Evolutionary conservation across 768 basidiomycete species (phyloP).

Genomic region (Suillus subaureus): DNA sequence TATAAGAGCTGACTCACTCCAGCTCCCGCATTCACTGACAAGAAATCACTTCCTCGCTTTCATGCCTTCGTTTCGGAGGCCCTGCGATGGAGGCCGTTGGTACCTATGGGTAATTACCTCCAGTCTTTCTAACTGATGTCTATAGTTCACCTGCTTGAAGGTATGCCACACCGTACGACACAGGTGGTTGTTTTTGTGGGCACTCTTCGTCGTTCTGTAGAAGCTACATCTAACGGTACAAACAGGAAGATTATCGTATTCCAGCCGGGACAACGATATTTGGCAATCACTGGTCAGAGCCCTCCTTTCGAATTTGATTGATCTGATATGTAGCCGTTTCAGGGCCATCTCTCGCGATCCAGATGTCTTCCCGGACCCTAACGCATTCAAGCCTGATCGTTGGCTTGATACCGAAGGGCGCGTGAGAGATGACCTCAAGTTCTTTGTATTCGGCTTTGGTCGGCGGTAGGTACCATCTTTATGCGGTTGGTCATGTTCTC

Average conservation of each 20-base stretch:
- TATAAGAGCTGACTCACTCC: not conserved
- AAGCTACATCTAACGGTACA: not conserved
- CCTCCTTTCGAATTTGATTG: not conserved
- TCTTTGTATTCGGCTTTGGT: constrained; percentile 59
- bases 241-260: constrained; percentile 35
- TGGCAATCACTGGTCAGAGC: constrained; percentile 32
- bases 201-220: not conserved
- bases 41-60: constrained; percentile 35
- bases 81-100: constrained; percentile 38
- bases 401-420: constrained; percentile 50
- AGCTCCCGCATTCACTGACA: constrained; percentile 42
- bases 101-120: constrained; percentile 28
- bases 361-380: constrained; percentile 35
- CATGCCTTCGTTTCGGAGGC: constrained; percentile 40
- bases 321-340: not conserved
- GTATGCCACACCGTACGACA: constrained; percentile 22
- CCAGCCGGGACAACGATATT: constrained; percentile 36
- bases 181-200: constrained; percentile 28
- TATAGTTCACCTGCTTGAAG: constrained; percentile 10
- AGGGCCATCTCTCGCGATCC: constrained; percentile 31
- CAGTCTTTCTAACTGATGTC: not conserved
- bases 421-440: constrained; percentile 49
- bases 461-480: constrained; percentile 20
- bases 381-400: constrained; percentile 56
- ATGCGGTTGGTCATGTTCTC: not conserved